Base-by-base conservation (phyloP, 1,284 basidiomycete species). In the Cutaneotrichosporon dermatis region DNA sequence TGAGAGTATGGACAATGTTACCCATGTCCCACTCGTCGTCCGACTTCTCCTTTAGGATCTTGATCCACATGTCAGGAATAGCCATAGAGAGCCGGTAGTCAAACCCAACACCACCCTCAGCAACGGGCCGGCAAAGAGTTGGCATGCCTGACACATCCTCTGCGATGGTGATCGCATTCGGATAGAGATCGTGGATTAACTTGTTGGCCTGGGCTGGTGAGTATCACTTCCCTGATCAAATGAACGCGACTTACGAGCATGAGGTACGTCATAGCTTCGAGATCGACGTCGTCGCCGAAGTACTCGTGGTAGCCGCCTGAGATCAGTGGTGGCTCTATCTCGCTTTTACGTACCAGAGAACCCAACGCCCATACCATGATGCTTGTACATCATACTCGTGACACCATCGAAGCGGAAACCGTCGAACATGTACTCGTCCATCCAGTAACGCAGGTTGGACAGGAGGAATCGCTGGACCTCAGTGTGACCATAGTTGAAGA, bases 31-130 rank as follows among this genome's bases (percentile, higher is more conserved):
- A 99, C 49, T 88, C 83, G 66, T 89, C 86, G 74, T 99, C 95
- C 4, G 77, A 67, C 74, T 86, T 87, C 79, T 99, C 95, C 77
- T 99, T 99, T 67, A 98, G 84, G 33, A 98, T 82, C 79, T 99
- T 98, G 83, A 99, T 99, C 92, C 93, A 99, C 93, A 97, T 98
- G 77, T 99, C 95, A 4, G 95, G 95, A 53, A 99, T 85, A 7
- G 95, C 95, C 95, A 99, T 99, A 25, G 92, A 92, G 50, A 99
- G 81, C 16, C 95, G 88, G 78, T 98, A 99, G 79, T 99, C 95
- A 77, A 99, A 99, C 1, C 95, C 95, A 54, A 99, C 82, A 33
- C 95, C 95, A 49, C 95, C 95, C 66, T 88, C 84, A 16, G 80
- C 70, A 34, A 89, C 86, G 0, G 92, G 86, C 13, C 86, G 82